These are phyloP conservation scores for Arthrobotrys conoides DNA, from an alignment of 2,329 filamentous ascomycete genomes.

Conservation along the genomic window DNA sequence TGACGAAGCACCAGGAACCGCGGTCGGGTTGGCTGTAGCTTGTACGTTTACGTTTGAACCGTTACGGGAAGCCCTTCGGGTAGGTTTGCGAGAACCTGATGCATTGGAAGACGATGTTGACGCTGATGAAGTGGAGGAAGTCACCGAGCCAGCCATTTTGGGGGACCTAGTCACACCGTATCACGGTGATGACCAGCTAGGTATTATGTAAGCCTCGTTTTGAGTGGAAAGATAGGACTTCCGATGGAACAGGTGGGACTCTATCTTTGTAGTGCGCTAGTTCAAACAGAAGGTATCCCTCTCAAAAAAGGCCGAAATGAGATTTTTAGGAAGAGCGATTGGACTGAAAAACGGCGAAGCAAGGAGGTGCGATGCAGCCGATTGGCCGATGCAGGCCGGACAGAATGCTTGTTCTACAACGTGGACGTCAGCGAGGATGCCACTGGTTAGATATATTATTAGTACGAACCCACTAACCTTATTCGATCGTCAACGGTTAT, in stretches of 20 bases:
- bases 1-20: conserved; percentile 27
- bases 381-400: conserved; percentile 20
- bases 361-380: conserved; percentile 16
- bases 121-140: conserved; percentile 31
- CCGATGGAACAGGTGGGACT: conserved; percentile 4
- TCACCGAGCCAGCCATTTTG: conserved; percentile 53
- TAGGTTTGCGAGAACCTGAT: conserved; percentile 13
- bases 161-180: conserved; percentile 3
- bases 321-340: conserved; percentile 11
- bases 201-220: conserved; percentile 40
- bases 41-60: conserved; percentile 18
- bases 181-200: conserved; percentile 5
- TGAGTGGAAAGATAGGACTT: conserved; percentile 4
- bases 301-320: conserved; percentile 2
- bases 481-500: conserved; percentile 10
- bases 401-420: conserved; percentile 18
- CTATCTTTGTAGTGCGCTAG: background rate
- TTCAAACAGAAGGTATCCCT: background rate
- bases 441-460: background rate
- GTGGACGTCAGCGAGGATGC: conserved; percentile 9
- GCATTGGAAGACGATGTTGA: conserved; percentile 38
- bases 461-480: background rate
- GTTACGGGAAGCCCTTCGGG: conserved; percentile 14
- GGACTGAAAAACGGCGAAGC: conserved; percentile 4
- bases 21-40: conserved; percentile 5